Evolutionary conservation across 1,139 yeast genomes (phyloP).

Genomic region (Pichia sp.): DNA sequence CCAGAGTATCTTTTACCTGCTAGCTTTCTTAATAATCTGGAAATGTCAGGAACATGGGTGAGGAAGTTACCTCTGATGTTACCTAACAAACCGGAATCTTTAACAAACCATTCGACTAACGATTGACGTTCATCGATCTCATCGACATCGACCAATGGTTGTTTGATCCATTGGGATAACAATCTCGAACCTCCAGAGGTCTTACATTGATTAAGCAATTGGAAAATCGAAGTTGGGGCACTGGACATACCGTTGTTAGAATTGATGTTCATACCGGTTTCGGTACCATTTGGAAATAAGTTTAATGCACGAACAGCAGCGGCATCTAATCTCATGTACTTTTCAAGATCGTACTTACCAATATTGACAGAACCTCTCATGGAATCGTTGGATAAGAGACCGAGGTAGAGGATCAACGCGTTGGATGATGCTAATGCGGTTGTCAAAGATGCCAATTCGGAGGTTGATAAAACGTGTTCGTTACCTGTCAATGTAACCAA

Average conservation of each 20-base stretch:
- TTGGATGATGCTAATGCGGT: constrained; percentile 51
- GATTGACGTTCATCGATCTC: constrained; percentile 68
- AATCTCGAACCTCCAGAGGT: constrained; percentile 83
- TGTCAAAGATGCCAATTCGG: constrained; percentile 41
- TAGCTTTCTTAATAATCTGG: constrained; percentile 68
- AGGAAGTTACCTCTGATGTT: constrained; percentile 67
- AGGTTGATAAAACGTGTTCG: constrained; percentile 59
- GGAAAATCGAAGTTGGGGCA: constrained; percentile 68
- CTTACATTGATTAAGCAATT: constrained; percentile 82
- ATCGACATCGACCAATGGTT: constrained; percentile 69
- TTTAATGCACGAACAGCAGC: constrained; percentile 89
- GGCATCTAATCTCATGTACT: constrained; percentile 86
- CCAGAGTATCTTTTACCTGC: constrained; percentile 35
- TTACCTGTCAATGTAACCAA: constrained; percentile 59
- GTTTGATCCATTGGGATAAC: constrained; percentile 92
- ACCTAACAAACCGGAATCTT: constrained; percentile 66
- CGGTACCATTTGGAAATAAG: constrained; percentile 57
- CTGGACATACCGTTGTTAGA: constrained; percentile 3
- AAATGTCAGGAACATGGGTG: constrained; percentile 77
- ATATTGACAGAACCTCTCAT: constrained; percentile 55
- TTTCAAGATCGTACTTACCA: constrained; percentile 64
- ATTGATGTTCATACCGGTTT: constrained; percentile 9
- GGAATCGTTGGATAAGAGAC: constrained; percentile 53
- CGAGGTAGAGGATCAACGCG: constrained; percentile 65
- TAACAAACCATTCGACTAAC: constrained; percentile 69